Percentiles rank a stretch among this genome's conserved stretches.
Evolutionary conservation across 2,329 filamentous ascomycete genomes (phyloP).

Genomic region (Cytospora chrysosperma): DNA sequence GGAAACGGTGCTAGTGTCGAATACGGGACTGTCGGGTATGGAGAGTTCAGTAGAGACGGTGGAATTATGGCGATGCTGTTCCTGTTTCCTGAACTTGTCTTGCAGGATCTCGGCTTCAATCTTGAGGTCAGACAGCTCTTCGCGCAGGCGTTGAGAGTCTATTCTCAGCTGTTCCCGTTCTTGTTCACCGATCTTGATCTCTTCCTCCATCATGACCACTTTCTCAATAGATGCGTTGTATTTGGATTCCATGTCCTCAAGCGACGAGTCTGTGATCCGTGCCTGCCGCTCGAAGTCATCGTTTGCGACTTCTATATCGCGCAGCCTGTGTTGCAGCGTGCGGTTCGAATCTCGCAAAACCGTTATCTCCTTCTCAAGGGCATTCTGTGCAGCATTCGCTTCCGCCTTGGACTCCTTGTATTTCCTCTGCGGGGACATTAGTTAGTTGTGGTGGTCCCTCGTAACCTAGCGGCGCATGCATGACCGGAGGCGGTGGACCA

Average conservation of each 20-base stretch:
- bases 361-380: constrained; percentile 94
- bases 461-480: not conserved
- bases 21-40: constrained; percentile 67
- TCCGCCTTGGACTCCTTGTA: constrained; percentile 94
- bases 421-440: constrained; percentile 64
- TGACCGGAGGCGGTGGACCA: constrained; percentile 1
- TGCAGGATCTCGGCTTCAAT: constrained; percentile 93
- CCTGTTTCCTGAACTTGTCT: constrained; percentile 82
- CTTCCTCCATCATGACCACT: constrained; percentile 89
- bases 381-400: constrained; percentile 78
- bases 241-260: constrained; percentile 96
- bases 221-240: constrained; percentile 94
- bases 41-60: constrained; percentile 62
- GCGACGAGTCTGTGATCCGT: constrained; percentile 88
- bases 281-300: constrained; percentile 98
- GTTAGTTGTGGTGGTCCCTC: constrained; percentile 26
- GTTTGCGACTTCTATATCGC: constrained; percentile 96
- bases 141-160: constrained; percentile 82
- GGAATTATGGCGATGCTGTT: constrained; percentile 53
- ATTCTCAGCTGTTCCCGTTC: constrained; percentile 88
- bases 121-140: constrained; percentile 89
- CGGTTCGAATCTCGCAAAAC: constrained; percentile 81
- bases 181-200: constrained; percentile 86
- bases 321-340: constrained; percentile 75
- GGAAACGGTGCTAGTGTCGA: constrained; percentile 76